phyloP scores from a whole-genome alignment of 371 early-diverging fungal genomes.

The Mortierella sp. region DNA sequence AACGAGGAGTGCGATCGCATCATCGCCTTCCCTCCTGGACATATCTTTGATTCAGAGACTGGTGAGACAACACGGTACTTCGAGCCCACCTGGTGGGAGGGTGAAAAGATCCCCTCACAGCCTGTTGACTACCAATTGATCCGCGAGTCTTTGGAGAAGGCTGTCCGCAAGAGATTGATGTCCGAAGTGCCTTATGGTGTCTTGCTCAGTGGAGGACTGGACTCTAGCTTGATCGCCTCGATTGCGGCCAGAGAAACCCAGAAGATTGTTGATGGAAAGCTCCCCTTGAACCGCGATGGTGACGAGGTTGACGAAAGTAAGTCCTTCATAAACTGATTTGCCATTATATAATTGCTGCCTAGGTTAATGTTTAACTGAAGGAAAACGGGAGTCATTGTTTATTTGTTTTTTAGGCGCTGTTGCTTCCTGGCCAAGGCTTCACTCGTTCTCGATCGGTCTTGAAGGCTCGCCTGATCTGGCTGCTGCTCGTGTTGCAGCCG shows the following conservation, averaged over 20 bases:
- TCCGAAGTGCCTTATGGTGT: conserved; percentile 98
- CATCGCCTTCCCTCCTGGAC: conserved; percentile 96
- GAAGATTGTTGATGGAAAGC: conserved; percentile 59
- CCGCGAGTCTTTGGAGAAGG: conserved; percentile 82
- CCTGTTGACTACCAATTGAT: conserved; percentile 75
- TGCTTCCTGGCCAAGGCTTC: conserved; percentile 85
- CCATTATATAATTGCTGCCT: too few relatives aligned
- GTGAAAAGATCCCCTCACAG: conserved; percentile 62
- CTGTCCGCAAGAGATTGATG: conserved; percentile 96
- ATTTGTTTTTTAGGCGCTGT: conserved; percentile 46
- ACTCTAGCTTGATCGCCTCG: conserved; percentile 93
- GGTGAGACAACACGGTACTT: conserved; percentile 87
- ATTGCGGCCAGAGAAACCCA: conserved; percentile 89
- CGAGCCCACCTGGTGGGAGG: conserved; percentile 91
- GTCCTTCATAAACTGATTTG: not conserved
- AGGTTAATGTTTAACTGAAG: too few relatives aligned
- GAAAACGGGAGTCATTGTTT: too few relatives aligned
- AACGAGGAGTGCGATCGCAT: conserved; percentile 96
- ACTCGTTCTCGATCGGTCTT: conserved; percentile 97
- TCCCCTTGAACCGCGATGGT: conserved; percentile 57
- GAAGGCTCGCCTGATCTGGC: conserved; percentile 94
- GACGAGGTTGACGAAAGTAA: conserved; percentile 81
- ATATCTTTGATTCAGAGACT: conserved; percentile 84
- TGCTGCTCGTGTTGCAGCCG: conserved; percentile 91
- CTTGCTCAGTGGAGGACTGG: conserved; percentile 93